Conservation (phyloP, 2,329 filamentous ascomycete genomes). For the Sporothrix pallida region DNA sequence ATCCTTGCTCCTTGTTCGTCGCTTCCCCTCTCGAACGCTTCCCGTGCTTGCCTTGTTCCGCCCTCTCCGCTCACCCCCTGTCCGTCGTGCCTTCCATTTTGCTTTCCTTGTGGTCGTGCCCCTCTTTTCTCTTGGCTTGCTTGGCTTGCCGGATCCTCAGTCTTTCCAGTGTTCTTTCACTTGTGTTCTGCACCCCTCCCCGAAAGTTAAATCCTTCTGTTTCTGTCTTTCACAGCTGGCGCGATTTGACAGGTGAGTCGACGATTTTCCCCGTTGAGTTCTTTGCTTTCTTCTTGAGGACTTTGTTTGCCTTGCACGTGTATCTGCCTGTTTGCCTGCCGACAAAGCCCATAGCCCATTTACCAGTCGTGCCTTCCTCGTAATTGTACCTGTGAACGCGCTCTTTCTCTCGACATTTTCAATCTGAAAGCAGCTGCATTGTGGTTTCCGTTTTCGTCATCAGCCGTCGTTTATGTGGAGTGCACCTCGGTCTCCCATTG, state of each 20-base stretch:
- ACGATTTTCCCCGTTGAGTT: background rate
- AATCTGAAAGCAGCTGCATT: background rate
- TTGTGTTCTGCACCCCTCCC: background rate
- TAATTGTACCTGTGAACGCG: background rate
- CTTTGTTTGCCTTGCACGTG: background rate
- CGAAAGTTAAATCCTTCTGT: background rate
- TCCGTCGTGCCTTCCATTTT: background rate
- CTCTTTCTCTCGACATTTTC: background rate
- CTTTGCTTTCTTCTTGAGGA: constrained; percentile 4
- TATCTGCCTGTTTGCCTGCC: background rate
- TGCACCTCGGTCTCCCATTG: background rate
- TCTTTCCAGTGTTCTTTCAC: background rate
- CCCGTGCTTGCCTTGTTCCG: constrained; percentile 30
- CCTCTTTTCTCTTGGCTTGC: constrained; percentile 17
- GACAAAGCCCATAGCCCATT: too few species aligned
- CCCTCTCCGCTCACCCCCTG: constrained; percentile 27
- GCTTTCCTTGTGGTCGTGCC: background rate
- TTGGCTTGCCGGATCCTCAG: constrained; percentile 9
- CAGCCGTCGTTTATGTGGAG: constrained; percentile 19
- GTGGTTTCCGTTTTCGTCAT: constrained; percentile 14
- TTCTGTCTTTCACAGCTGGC: background rate
- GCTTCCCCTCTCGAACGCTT: constrained; percentile 3
- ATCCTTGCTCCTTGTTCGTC: background rate
- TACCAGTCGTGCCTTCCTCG: background rate
- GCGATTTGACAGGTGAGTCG: constrained; percentile 9